Base-by-base conservation (phyloP, 1,284 basidiomycete genomes). In the Melampsora larici-populina region DNA sequence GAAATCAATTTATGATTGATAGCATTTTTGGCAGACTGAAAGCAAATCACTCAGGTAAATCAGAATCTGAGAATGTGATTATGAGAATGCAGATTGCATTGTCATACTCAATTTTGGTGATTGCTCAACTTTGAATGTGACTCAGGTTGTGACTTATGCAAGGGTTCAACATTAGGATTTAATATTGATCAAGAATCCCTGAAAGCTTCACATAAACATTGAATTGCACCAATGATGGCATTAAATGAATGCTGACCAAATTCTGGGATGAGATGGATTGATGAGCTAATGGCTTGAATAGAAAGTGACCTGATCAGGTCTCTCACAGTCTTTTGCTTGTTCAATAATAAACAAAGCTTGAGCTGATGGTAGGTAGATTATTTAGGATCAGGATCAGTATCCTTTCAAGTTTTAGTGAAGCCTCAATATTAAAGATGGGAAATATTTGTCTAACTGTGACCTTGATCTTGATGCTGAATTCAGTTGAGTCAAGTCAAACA, bases 261-360 rank as follows among this genome's bases (percentile, higher is more conserved):
- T 26, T 64, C 51, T 9, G 55, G 40, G 18, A 64, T 64, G 15
- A 29, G 9, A 29, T 64, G 62, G 13, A 78, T 17, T 1, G 70
- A 48, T 7, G 68, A 78, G 24, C 69, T 78, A 60, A 71, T 71
- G 46, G 76, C 76, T 71, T 78, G 76, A 55, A 70, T 78, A 33
- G 76, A 58, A n/a, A 68, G 76, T 33, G 76, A 78, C 9, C 76
- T 40, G 40, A 78, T 78, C 58, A 78, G 48, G 67, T 78, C 46
- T 67, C 70, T 78, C 67, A 78, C 60, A 70, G 33, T 36, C 31
- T 67, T 78, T 78, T 49, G 68, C 76, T 24, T 78, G 67, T 55
- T 71, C 67, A 43, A 78, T 65, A 31, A 78, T 75, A 26, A 33
- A n/a, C 55, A 64, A 66, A 21, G 60, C 29, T 9, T 68, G 33